Evolutionary conservation across 2,329 filamentous ascomycete genomes (phyloP).

Genomic region (Aureobasidium lini): DNA sequence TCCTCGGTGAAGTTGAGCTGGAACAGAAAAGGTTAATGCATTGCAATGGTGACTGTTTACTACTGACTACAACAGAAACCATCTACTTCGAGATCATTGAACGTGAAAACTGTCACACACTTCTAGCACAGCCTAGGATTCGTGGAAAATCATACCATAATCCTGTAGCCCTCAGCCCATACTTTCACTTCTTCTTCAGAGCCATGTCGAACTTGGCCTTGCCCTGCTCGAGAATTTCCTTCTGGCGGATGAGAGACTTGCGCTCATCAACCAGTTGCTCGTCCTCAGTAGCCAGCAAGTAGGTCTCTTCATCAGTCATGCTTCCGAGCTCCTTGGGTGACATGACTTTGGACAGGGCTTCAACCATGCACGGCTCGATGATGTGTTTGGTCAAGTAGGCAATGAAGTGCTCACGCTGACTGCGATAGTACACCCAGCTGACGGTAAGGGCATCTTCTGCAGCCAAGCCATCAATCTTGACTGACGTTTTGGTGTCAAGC

Average conservation of each 20-base stretch:
- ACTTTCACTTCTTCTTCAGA: not conserved
- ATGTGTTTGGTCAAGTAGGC: not conserved
- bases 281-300: not conserved
- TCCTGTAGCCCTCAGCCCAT: no score
- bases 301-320: not conserved
- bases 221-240: not conserved
- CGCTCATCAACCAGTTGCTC: not conserved
- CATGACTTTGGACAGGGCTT: not conserved
- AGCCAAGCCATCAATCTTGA: not conserved
- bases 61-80: no score
- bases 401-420: not conserved
- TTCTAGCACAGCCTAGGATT: no score
- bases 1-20: no score
- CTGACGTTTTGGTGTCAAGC: not conserved
- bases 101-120: no score
- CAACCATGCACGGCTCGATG: not conserved
- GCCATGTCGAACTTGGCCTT: not conserved
- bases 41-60: no score
- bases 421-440: not conserved
- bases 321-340: not conserved
- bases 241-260: not conserved
- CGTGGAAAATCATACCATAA: no score
- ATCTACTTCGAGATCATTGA: no score
- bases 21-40: no score
- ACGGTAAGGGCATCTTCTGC: not conserved